These are phyloP conservation scores for Blastocystis sp. DNA, from an alignment of 352 stramenopile genomes.

Conservation along the genomic window DNA sequence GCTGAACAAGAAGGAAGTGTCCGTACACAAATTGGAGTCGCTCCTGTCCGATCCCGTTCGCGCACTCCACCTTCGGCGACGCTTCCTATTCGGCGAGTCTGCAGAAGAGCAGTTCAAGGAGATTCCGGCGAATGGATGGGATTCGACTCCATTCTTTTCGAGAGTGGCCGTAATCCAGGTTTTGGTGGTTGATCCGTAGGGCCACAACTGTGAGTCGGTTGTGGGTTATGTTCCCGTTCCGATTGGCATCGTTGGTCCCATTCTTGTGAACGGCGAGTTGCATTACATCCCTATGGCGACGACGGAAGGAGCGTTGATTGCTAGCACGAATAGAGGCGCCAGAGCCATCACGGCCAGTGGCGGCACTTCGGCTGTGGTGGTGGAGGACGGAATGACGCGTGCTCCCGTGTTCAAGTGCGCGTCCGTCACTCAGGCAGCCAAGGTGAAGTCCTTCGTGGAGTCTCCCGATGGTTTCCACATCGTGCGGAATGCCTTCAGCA, in stretches of 20 bases:
- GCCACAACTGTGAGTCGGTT: constrained; percentile 86
- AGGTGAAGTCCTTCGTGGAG: constrained; percentile 75
- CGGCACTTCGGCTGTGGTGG: constrained; percentile 76
- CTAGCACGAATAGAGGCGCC: constrained; percentile 82
- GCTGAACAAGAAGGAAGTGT: constrained; percentile 70
- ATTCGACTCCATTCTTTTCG: constrained; percentile 69
- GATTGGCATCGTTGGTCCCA: constrained; percentile 81
- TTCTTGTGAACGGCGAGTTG: constrained; percentile 80
- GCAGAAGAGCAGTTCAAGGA: constrained; percentile 57
- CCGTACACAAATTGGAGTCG: constrained; percentile 82
- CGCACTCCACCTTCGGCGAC: constrained; percentile 78
- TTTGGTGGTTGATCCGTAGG: constrained; percentile 71
- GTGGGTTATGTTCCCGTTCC: constrained; percentile 84
- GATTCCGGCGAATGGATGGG: constrained; percentile 59
- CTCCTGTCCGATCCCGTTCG: constrained; percentile 77
- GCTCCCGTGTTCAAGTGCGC: constrained; percentile 80
- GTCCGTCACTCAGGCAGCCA: constrained; percentile 72
- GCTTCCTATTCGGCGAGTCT: constrained; percentile 71
- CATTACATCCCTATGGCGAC: constrained; percentile 86
- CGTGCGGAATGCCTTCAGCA: constrained; percentile 81
- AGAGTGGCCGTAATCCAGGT: constrained; percentile 37
- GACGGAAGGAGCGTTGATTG: constrained; percentile 84
- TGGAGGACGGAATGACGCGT: constrained; percentile 84
- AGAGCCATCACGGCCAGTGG: constrained; percentile 78
- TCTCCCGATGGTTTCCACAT: constrained; percentile 76